phyloP scores from a whole-genome alignment of 2,329 filamentous ascomycete species.

The Aspergillus ustus region DNA sequence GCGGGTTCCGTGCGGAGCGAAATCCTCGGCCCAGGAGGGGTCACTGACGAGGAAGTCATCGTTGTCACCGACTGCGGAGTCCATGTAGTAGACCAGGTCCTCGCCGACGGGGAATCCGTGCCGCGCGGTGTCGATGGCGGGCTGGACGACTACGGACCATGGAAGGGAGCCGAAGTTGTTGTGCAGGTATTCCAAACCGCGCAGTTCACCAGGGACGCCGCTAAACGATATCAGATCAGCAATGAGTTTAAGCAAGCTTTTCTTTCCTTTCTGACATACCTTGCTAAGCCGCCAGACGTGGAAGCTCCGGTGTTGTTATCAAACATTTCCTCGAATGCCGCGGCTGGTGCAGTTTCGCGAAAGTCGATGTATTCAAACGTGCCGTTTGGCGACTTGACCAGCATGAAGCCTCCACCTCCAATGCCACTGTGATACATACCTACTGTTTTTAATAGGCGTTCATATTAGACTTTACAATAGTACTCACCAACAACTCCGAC shows the following conservation, averaged over 20 bases:
- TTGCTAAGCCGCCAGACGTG: constrained; percentile 72
- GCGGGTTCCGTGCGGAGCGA: constrained; percentile 79
- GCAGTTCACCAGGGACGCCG: constrained; percentile 64
- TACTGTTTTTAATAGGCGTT: constrained; percentile 22
- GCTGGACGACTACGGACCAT: constrained; percentile 73
- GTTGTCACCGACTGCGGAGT: constrained; percentile 50
- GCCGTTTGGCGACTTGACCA: constrained; percentile 74
- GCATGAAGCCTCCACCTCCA: constrained; percentile 88
- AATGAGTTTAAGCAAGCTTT: not conserved
- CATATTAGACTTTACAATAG: not conserved
- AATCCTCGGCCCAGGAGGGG: constrained; percentile 82
- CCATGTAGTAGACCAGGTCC: constrained; percentile 78
- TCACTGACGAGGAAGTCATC: constrained; percentile 75
- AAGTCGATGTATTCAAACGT: constrained; percentile 88
- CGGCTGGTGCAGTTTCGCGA: constrained; percentile 82
- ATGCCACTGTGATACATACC: constrained; percentile 79
- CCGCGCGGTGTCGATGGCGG: constrained; percentile 74
- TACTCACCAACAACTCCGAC: constrained; percentile 68
- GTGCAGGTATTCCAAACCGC: constrained; percentile 80
- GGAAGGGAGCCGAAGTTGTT: constrained; percentile 62
- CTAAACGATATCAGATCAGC: constrained; percentile 37
- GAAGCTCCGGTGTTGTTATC: constrained; percentile 69
- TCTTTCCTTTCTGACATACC: constrained; percentile 36
- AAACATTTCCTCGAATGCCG: constrained; percentile 85
- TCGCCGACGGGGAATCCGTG: constrained; percentile 73